Evolutionary conservation across 352 stramenopile species (phyloP), one percentile per base, ranked within the genome.

Genomic region (Phytopythium chamaehyphon): DNA sequence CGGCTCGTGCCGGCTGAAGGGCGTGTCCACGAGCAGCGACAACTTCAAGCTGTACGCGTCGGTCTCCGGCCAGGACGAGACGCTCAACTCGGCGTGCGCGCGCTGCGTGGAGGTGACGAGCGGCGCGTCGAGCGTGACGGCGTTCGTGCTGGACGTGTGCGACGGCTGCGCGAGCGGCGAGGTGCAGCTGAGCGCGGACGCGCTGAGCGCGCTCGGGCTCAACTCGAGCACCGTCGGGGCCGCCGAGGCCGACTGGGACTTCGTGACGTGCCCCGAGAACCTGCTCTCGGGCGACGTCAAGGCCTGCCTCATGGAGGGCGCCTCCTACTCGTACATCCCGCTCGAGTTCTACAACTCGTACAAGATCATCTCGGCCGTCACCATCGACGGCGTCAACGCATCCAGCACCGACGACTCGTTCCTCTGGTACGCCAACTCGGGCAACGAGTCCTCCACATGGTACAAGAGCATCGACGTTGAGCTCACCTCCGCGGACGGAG

Each of bases 1-100:
- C 54, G 83, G 78, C 50, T 74, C 72, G 35, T 93, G 83, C 54
- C 81, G 79, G 12, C 69, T 93, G 43, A 77, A 88, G 59, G 75
- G 78, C 62, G 70, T 91, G 45, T 54, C 63, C 9, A 38, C 47
- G 3, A 55, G 53, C 46, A 87, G 71, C 48, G 78, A 83, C 53
- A 90, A 88, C 52, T 88, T 86, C 62, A 89, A 89, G 62, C 65
- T 75, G 52, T 93, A 89, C 63, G 83, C 79, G 43, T 90, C 78
- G 9, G 68, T 93, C 22, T 70, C 77, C 5, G 75, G 61, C 56
- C 77, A 78, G 46, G 71, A 88, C 57, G 59, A 66, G 47, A 43
- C 53, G 47, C 61, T 89, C 7, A 83, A 81, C 57, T 56, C 80
- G 2, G 77, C 63, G 21, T 93, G 83, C 53, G 78, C 61, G 37